phyloP scores from a whole-genome alignment of 2,329 filamentous ascomycete species.

The Xylariaceae sp. region DNA sequence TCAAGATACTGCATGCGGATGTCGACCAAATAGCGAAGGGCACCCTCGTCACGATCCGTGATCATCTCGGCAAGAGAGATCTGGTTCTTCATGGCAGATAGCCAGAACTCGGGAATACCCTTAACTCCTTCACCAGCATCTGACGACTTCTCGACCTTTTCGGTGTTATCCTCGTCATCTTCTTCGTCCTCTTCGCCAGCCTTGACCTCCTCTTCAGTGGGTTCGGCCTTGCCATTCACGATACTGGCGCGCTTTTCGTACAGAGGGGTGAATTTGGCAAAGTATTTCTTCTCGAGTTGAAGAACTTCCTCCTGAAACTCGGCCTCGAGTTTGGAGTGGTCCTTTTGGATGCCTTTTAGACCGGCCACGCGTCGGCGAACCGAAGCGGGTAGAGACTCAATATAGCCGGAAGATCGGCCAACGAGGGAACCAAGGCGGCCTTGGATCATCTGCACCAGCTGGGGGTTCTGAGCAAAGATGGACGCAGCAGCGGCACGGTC shows the following conservation, averaged over 20 bases:
- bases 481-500: slow-evolving; percentile 82
- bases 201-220: slow-evolving; percentile 79
- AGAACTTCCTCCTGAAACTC: slow-evolving; percentile 98
- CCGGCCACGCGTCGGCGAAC: slow-evolving; percentile 92
- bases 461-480: slow-evolving; percentile 92
- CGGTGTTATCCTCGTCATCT: slow-evolving; percentile 45
- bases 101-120: slow-evolving; percentile 98
- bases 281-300: slow-evolving; percentile 98
- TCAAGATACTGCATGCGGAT: slow-evolving; percentile 99
- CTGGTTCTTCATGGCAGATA: slow-evolving; percentile 99
- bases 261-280: slow-evolving; percentile 94
- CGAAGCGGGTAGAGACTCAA: slow-evolving; percentile 85
- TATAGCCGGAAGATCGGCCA: slow-evolving; percentile 92
- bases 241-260: slow-evolving; percentile 94
- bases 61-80: slow-evolving; percentile 97
- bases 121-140: slow-evolving; percentile 50
- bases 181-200: slow-evolving; percentile 78
- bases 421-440: slow-evolving; percentile 90
- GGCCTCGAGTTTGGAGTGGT: slow-evolving; percentile 96
- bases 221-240: slow-evolving; percentile 81
- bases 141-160: slow-evolving; percentile 50
- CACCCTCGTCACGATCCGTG: slow-evolving; percentile 92
- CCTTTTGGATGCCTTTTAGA: slow-evolving; percentile 96
- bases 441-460: slow-evolving; percentile 95
- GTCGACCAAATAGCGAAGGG: slow-evolving; percentile 82